Percentiles rank a stretch among this genome's conserved stretches.
Evolutionary conservation across 2,329 filamentous ascomycete genomes (phyloP).

Genomic region (Diaporthe eres): DNA sequence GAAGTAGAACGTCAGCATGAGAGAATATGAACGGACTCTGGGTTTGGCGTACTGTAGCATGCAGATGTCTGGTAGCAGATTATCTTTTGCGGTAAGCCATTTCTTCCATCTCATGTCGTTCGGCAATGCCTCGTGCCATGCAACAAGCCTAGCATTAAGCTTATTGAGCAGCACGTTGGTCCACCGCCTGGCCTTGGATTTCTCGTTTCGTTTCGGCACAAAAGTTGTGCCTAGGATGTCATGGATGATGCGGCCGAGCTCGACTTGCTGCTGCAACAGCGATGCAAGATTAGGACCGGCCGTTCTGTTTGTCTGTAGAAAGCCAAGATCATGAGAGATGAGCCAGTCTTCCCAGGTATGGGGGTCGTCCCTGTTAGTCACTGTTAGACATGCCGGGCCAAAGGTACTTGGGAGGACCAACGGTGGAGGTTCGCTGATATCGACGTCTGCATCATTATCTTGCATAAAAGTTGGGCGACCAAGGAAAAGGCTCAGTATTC

Average conservation of each 20-base stretch:
- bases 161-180: slow-evolving; percentile 1
- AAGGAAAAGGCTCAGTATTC: not conserved
- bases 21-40: no score
- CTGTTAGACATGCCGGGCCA: not conserved
- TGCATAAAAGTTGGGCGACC: slow-evolving; percentile 21
- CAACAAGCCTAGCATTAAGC: not conserved
- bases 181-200: slow-evolving; percentile 10
- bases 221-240: slow-evolving; percentile 1
- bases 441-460: not conserved
- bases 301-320: not conserved
- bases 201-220: not conserved
- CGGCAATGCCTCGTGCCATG: slow-evolving; percentile 9
- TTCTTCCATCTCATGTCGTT: slow-evolving; percentile 16
- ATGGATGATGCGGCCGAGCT: slow-evolving; percentile 9
- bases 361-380: not conserved
- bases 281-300: not conserved
- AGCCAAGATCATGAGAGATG: not conserved
- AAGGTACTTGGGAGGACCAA: not conserved
- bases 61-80: not conserved
- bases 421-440: slow-evolving; percentile 15
- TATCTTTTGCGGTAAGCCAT: not conserved
- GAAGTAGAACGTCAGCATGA: not conserved
- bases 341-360: slow-evolving; percentile 4
- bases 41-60: slow-evolving; percentile 4
- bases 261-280: not conserved